These are phyloP conservation scores for Diaporthe velutina DNA, from an alignment of 2,329 filamentous ascomycete genomes.

Conservation along the genomic window DNA sequence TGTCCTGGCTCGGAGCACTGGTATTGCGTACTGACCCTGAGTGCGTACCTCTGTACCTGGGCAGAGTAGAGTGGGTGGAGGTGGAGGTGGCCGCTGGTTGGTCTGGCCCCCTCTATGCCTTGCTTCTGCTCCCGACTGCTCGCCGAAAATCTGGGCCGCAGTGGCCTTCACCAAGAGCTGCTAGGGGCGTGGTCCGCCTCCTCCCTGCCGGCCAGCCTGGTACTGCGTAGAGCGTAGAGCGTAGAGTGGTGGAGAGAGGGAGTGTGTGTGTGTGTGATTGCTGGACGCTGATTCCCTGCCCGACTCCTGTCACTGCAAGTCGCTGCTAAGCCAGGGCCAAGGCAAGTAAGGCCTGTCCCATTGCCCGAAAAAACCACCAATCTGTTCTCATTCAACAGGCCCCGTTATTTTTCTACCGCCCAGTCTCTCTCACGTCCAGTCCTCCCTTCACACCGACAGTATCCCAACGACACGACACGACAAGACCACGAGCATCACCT, in stretches of 20 bases:
- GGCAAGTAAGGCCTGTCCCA: conserved; percentile 20
- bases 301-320: conserved; percentile 14
- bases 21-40: background rate
- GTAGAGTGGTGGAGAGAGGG: no score
- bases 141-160: conserved; percentile 21
- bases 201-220: background rate
- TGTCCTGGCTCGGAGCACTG: background rate
- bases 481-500: conserved; percentile 39
- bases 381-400: conserved; percentile 39
- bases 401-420: conserved; percentile 40
- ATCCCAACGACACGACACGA: conserved; percentile 36
- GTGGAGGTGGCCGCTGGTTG: conserved; percentile 22
- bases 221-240: no score
- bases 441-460: conserved; percentile 42
- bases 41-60: background rate
- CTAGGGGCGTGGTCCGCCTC: conserved; percentile 8
- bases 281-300: conserved; percentile 8
- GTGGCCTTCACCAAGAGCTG: background rate
- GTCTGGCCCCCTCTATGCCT: conserved; percentile 23
- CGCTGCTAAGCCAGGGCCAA: conserved; percentile 22
- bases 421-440: conserved; percentile 34
- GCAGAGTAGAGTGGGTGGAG: background rate
- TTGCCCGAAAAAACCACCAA: conserved; percentile 35
- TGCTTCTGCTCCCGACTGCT: conserved; percentile 24
- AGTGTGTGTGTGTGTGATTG: no score